Base-by-base conservation (phyloP, 73 alveolate genomes). In the Durusdinium trenchii region DNA sequence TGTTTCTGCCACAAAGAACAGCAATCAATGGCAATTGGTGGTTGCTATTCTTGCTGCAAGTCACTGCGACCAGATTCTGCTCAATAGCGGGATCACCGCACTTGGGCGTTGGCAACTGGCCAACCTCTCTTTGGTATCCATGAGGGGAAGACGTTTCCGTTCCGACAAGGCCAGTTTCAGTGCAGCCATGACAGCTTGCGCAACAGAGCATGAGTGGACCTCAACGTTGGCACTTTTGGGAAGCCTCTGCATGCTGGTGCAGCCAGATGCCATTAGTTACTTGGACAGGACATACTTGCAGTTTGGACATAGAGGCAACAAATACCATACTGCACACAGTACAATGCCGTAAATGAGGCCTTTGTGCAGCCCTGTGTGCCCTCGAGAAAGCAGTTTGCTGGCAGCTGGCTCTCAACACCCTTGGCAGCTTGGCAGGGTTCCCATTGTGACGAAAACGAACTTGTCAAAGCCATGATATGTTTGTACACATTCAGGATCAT, bases 311-410 rank as follows among this genome's bases (percentile, higher is more conserved):
- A 16, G 14, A n/a, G 86, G 6, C 36, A 10, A 10, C 73, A 60
- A 60, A 32, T 23, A 60, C 18, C 73, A 60, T 60, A 23, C 73
- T 60, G n/a, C 73, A 60, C 18, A 2, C 73, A n/a, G 23, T 16
- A 23, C 69, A 23, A 64, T 64, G 79, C 79, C 6, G 38, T 46
- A 5, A 20, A 26, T 36, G 43, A 87, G 95, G 95, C 42, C 45
- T 87, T 36, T 46, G 84, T 67, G 84, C 84, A 32, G 95, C 95
- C 0, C 60, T 87, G 95, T 61, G 95, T 26, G 95, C 81, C 18
- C 47, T 67, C 38, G 95, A 87, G 64, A 87, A 61, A 47, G 95
- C 64, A 20, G 84, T 38, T 9, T 84, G 46, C 67, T 87, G 95
- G 95, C 61, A 35, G 67, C 38, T 45, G 26, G 95, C 95, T 16